Evolutionary conservation across 129 eudicot genomes (phyloP).

Genomic region (Cynara cardunculus): DNA sequence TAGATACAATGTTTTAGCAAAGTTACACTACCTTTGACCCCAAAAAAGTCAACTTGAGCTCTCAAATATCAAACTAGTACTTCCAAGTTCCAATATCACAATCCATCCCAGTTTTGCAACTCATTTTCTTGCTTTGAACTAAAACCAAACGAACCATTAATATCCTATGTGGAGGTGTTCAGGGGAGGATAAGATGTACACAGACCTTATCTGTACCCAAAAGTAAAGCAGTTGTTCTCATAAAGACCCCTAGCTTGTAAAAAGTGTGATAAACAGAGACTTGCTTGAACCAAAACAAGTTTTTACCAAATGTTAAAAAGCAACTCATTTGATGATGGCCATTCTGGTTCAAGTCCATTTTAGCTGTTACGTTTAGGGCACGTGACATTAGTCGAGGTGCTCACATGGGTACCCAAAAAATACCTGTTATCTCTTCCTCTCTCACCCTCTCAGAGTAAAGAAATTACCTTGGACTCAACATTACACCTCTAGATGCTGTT

Average conservation of each 20-base stretch:
- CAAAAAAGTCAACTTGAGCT: conserved; percentile 4
- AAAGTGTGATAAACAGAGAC: neutral
- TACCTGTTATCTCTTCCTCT: neutral
- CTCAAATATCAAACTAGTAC: neutral
- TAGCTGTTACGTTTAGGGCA: too few relatives aligned
- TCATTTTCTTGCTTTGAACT: too few relatives aligned
- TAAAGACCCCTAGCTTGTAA: neutral
- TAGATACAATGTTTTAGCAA: conserved; percentile 1
- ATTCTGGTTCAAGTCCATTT: too few relatives aligned
- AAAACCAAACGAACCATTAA: neutral
- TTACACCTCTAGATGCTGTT: conserved; percentile 48
- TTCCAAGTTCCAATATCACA: neutral
- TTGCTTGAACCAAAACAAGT: neutral
- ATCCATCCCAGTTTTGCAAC: neutral
- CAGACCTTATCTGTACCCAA: neutral
- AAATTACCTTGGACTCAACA: conserved; percentile 63
- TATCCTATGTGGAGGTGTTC: neutral
- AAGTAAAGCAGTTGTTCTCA: neutral
- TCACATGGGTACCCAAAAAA: too few relatives aligned
- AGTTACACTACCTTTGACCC: neutral
- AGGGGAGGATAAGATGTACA: too few relatives aligned
- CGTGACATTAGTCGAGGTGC: too few relatives aligned
- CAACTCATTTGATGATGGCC: too few relatives aligned
- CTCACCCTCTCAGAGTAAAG: neutral
- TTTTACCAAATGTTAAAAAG: neutral